A percentile compares a stretch with the other conserved stretches of the same genome.
Evolutionary conservation across 106 monocot genomes (phyloP).

Genomic region (Acorus gramineus): DNA sequence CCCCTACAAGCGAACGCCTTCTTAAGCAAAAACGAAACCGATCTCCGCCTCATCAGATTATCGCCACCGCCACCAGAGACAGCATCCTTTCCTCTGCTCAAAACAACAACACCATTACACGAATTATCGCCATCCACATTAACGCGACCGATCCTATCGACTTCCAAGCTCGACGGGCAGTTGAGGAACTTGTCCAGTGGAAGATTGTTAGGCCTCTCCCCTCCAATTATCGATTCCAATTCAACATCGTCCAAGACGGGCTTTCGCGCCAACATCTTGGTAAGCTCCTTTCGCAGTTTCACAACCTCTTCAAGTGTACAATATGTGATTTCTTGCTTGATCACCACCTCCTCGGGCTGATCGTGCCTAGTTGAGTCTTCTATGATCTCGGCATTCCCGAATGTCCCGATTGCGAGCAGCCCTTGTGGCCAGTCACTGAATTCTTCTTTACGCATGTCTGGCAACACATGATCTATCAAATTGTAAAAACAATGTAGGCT

Average conservation of each 20-base stretch:
- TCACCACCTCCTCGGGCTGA: no score
- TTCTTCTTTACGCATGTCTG: constrained; percentile 29
- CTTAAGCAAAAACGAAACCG: constrained; percentile 48
- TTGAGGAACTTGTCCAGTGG: constrained; percentile 46
- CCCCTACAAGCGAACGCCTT: constrained; percentile 42
- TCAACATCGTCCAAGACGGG: constrained; percentile 8
- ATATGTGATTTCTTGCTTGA: constrained; percentile 13
- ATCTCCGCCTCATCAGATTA: constrained; percentile 23
- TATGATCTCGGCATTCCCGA: no score
- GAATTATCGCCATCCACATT: constrained; percentile 8
- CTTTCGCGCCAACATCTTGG: constrained; percentile 25
- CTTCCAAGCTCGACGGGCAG: constrained; percentile 51
- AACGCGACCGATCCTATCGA: constrained; percentile 13
- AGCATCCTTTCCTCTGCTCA: constrained; percentile 31
- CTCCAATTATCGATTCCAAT: constrained; percentile 4
- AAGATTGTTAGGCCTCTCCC: constrained; percentile 17
- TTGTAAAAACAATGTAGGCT: neutral
- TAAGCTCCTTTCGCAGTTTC: constrained; percentile 39
- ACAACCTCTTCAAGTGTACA: constrained; percentile 46
- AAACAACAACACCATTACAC: constrained; percentile 4
- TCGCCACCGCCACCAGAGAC: constrained; percentile 14
- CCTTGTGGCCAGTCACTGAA: constrained; percentile 68
- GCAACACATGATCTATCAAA: neutral
- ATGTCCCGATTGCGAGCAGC: constrained; percentile 21
- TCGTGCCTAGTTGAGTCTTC: no score